Conservation (phyloP, 2,329 filamentous ascomycete genomes). For the Alternaria arbusti region DNA sequence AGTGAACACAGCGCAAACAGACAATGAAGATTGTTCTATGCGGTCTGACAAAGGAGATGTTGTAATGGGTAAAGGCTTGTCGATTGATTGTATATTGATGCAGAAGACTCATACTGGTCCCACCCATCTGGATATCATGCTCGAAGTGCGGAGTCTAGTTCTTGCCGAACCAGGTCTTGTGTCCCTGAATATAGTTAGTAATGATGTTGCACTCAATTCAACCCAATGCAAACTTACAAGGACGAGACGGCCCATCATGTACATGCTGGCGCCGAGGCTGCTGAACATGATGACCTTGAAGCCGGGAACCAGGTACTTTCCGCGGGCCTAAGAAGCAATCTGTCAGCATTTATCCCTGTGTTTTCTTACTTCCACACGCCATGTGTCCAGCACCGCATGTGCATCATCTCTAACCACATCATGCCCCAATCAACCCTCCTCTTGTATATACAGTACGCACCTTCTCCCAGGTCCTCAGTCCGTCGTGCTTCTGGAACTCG, state of each 20-base stretch:
- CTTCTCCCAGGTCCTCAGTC: conserved; percentile 77
- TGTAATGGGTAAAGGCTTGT: conserved; percentile 20
- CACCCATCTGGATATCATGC: conserved; percentile 9
- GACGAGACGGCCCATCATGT: conserved; percentile 76
- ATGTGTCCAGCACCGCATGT: background rate
- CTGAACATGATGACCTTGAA: conserved; percentile 72
- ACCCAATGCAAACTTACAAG: conserved; percentile 48
- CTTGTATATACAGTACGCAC: conserved; percentile 59
- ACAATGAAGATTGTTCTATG: conserved; percentile 5
- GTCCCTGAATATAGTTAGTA: conserved; percentile 55
- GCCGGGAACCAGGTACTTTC: conserved; percentile 69
- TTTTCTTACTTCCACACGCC: background rate
- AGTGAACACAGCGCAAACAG: background rate
- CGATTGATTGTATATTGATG: conserved; percentile 43
- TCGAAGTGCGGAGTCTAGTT: conserved; percentile 30
- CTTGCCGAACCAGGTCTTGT: conserved; percentile 74
- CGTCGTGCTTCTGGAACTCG: conserved; percentile 76
- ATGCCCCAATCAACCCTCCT: conserved; percentile 2
- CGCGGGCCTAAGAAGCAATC: conserved; percentile 64
- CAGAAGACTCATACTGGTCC: conserved; percentile 21
- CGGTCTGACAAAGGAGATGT: background rate
- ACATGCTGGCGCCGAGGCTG: conserved; percentile 69
- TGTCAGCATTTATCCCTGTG: conserved; percentile 19
- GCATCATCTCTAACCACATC: background rate
- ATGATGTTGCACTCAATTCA: background rate